These are phyloP conservation scores for Cucumis melo DNA, from an alignment of 306 rosid genomes.

Conservation along the genomic window DNA sequence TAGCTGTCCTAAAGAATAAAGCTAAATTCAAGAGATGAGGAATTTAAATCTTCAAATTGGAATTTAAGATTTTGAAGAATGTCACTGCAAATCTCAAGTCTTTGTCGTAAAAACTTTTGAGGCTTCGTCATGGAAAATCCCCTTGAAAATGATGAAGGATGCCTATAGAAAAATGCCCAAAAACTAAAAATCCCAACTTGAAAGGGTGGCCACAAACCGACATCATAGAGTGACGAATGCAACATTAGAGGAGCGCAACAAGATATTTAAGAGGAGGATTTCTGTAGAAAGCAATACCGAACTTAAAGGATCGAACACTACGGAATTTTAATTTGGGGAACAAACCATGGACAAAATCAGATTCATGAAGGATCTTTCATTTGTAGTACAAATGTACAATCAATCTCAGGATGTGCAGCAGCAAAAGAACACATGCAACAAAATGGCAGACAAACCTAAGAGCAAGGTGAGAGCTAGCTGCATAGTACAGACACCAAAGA, in stretches of 20 bases:
- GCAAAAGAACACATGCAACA: not conserved
- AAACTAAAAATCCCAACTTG: no score
- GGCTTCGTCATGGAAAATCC: not conserved
- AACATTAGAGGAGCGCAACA: not conserved
- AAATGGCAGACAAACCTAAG: not conserved
- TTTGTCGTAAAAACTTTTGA: not conserved
- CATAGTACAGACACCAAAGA: not conserved
- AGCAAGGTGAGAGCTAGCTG: not conserved
- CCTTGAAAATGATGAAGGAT: no score
- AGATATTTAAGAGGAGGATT: not conserved
- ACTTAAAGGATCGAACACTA: not conserved
- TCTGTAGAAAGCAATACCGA: not conserved
- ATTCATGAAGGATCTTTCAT: not conserved
- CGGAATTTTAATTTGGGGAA: not conserved
- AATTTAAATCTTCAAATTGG: not conserved
- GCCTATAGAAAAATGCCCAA: no score
- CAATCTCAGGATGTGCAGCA: not conserved
- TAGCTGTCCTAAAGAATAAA: not conserved
- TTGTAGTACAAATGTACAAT: not conserved
- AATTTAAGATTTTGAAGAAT: not conserved
- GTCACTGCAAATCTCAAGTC: not conserved
- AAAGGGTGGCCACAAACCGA: no score
- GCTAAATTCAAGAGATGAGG: not conserved
- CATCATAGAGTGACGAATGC: no score
- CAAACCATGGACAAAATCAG: not conserved